A percentile compares a stretch with the other conserved stretches of the same genome.
These are phyloP conservation scores for Xylaria acuta DNA, from an alignment of 495 filamentous ascomycete species.

Conservation along the genomic window DNA sequence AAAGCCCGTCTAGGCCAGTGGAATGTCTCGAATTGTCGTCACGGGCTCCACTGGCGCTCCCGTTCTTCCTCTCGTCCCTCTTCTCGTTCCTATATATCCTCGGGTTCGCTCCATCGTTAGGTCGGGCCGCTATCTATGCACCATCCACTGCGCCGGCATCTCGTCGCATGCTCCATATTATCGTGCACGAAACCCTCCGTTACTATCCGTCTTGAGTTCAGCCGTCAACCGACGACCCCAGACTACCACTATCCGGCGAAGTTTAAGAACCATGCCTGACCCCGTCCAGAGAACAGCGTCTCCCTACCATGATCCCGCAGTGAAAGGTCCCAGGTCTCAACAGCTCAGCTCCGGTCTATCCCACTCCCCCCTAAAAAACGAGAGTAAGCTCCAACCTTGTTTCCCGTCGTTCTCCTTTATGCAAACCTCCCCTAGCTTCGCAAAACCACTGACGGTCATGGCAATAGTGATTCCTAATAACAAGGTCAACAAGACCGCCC, in stretches of 20 bases:
- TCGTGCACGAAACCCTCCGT: conserved; percentile 39
- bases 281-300: conserved; percentile 56
- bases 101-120: conserved; percentile 43
- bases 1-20: conserved; percentile 39
- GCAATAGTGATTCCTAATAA: conserved; percentile 70
- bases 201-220: conserved; percentile 36
- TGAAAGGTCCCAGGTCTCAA: conserved; percentile 56
- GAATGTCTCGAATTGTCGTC: conserved; percentile 42
- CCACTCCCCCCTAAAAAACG: conserved; percentile 35
- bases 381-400: conserved; percentile 42
- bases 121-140: conserved; percentile 35
- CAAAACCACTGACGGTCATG: conserved; percentile 46
- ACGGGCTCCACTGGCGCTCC: conserved; percentile 37
- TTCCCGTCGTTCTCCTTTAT: conserved; percentile 51
- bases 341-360: conserved; percentile 43
- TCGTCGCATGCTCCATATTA: conserved; percentile 44
- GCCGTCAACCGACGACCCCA: conserved; percentile 27
- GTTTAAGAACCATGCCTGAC: conserved; percentile 58
- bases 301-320: conserved; percentile 55
- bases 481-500: conserved; percentile 82
- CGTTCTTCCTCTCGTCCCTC: conserved; percentile 25
- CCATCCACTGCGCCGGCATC: conserved; percentile 35
- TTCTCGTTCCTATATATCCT: conserved; percentile 45
- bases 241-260: conserved; percentile 27
- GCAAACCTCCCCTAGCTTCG: conserved; percentile 42